A percentile compares a stretch with the other conserved stretches of the same genome.
Evolutionary conservation across 2,329 filamentous ascomycete species (phyloP).

Genomic region (Nemania sp.): DNA sequence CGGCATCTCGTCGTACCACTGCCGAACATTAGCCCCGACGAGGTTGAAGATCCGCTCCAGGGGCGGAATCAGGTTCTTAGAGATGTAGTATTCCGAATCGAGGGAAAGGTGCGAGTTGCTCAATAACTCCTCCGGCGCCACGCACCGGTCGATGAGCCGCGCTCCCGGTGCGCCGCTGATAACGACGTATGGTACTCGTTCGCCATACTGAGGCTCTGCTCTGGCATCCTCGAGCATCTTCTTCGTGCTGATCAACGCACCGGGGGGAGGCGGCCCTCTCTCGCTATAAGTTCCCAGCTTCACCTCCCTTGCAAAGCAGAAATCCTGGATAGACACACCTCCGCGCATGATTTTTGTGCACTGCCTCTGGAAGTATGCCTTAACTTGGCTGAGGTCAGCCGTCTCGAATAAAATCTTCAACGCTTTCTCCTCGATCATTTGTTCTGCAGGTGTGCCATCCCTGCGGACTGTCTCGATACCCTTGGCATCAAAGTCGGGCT

Average conservation of each 20-base stretch:
- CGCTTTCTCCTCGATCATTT: conserved; percentile 95
- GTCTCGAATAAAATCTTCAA: conserved; percentile 91
- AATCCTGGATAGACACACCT: conserved; percentile 90
- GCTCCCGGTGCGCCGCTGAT: conserved; percentile 88
- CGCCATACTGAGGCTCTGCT: conserved; percentile 92
- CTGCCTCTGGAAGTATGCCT: conserved; percentile 88
- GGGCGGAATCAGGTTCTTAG: conserved; percentile 93
- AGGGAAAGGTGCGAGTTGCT: conserved; percentile 81
- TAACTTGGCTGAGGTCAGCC: conserved; percentile 87
- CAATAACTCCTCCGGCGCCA: conserved; percentile 86
- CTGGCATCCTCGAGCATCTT: conserved; percentile 89
- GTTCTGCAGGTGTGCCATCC: conserved; percentile 93
- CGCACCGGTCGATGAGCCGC: conserved; percentile 87
- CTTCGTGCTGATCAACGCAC: conserved; percentile 87
- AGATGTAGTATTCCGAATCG: conserved; percentile 97
- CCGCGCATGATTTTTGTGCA: conserved; percentile 94
- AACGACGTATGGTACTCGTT: conserved; percentile 95
- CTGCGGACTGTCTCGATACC: conserved; percentile 97
- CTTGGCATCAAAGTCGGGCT: conserved; percentile 95
- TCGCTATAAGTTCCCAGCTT: conserved; percentile 89
- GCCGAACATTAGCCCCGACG: conserved; percentile 88
- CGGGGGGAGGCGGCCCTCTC: conserved; percentile 82
- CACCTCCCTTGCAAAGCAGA: conserved; percentile 94
- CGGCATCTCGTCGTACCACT: conserved; percentile 98
- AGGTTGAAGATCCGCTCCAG: conserved; percentile 97